These are phyloP conservation scores for Neckera pumila DNA, from an alignment of 225 moss, liverwort and hornwort species.

Conservation along the genomic window DNA sequence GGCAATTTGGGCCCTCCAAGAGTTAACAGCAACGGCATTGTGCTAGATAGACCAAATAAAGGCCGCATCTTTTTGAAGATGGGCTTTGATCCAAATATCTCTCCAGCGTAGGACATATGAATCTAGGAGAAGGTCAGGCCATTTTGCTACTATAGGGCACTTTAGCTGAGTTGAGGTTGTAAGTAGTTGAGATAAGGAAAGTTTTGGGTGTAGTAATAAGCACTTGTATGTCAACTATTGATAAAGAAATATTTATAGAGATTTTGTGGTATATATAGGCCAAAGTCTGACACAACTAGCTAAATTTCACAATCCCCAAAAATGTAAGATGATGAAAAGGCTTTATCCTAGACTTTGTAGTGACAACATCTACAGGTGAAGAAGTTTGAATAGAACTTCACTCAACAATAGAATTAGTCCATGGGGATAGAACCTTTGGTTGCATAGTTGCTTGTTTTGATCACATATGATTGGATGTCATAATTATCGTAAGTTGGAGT, in stretches of 20 bases:
- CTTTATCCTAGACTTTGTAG: accelerated
- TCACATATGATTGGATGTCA: background rate
- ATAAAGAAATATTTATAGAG: background rate
- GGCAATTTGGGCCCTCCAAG: too few relatives aligned
- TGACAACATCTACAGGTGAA: background rate
- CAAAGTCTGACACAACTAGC: background rate
- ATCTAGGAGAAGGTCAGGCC: too few relatives aligned
- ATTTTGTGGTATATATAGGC: background rate
- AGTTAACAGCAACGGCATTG: too few relatives aligned
- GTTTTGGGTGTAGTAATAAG: too few relatives aligned
- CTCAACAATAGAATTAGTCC: background rate
- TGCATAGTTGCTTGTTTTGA: background rate
- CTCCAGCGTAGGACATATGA: too few relatives aligned
- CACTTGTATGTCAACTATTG: background rate
- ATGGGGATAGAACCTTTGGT: accelerated
- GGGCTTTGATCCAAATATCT: too few relatives aligned
- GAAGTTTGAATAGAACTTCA: background rate
- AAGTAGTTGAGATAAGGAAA: too few relatives aligned
- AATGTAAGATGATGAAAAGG: background rate
- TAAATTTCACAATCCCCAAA: background rate
- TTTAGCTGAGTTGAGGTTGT: too few relatives aligned
- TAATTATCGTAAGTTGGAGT: accelerated
- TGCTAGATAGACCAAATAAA: too few relatives aligned
- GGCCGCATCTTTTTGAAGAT: too few relatives aligned
- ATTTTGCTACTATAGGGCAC: too few relatives aligned